These are phyloP conservation scores for Achaetomiella virescens DNA, from an alignment of 495 filamentous ascomycete species.

Conservation along the genomic window DNA sequence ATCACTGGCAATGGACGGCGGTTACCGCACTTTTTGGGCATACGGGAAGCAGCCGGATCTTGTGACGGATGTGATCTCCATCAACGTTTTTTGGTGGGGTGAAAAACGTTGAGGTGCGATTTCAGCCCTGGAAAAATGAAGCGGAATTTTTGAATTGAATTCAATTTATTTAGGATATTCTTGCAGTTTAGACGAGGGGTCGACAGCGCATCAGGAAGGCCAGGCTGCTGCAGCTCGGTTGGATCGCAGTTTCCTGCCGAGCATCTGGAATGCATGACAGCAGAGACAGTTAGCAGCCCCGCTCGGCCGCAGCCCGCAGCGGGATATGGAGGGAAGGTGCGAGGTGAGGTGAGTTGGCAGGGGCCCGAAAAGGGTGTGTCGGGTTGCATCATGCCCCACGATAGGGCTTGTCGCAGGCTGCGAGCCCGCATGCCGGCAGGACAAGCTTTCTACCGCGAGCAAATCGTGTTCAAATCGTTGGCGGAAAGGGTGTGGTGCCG, in stretches of 20 bases:
- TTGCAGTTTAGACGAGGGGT: background rate
- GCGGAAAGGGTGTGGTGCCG: background rate
- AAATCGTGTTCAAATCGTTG: conserved; percentile 15
- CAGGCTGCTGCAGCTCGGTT: conserved; percentile 13
- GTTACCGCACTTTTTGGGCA: too few relatives aligned
- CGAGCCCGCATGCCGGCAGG: background rate
- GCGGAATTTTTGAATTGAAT: too few relatives aligned
- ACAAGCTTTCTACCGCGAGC: background rate
- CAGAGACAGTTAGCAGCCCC: conserved; percentile 13
- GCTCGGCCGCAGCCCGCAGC: background rate
- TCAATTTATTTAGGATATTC: background rate
- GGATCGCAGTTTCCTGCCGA: conserved; percentile 15
- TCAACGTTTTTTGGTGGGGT: too few relatives aligned
- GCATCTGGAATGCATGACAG: conserved; percentile 17
- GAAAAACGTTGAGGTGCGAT: too few relatives aligned
- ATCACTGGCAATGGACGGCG: too few relatives aligned
- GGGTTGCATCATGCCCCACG: conserved; percentile 9
- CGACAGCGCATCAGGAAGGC: conserved; percentile 6
- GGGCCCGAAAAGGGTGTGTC: conserved; percentile 4
- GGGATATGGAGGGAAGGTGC: conserved; percentile 2
- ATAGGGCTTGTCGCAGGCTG: conserved; percentile 12
- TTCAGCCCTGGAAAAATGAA: too few relatives aligned
- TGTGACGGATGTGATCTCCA: too few relatives aligned
- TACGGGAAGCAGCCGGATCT: too few relatives aligned
- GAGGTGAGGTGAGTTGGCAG: background rate